Evolutionary conservation across 2,329 filamentous ascomycete species (phyloP).

Genomic region (Xylariomycetidae sp.): DNA sequence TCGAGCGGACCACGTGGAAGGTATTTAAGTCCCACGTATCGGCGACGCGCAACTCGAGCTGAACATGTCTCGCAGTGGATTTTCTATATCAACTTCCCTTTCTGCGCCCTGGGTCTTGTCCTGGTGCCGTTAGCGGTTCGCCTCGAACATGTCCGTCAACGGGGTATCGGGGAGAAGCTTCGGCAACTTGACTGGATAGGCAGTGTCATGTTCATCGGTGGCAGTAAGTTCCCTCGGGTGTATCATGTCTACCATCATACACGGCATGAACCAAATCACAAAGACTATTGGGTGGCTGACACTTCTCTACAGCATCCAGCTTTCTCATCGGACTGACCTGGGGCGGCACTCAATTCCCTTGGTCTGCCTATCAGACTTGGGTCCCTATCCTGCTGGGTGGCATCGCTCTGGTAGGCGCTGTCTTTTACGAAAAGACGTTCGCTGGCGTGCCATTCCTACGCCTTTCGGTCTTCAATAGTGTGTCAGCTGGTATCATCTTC

Average conservation of each 20-base stretch:
- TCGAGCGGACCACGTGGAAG: slow-evolving; percentile 7
- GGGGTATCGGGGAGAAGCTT: slow-evolving; percentile 3
- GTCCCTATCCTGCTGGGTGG: slow-evolving; percentile 13
- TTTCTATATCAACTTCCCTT: slow-evolving; percentile 17
- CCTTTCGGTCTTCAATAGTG: slow-evolving; percentile 6
- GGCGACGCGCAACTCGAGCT: not conserved
- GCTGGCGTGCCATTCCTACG: slow-evolving; percentile 6
- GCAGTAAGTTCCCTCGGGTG: too few relatives aligned
- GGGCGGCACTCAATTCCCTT: slow-evolving; percentile 30
- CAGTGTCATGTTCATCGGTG: slow-evolving; percentile 42
- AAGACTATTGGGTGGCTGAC: too few relatives aligned
- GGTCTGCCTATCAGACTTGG: slow-evolving; percentile 34
- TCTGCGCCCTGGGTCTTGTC: slow-evolving; percentile 14
- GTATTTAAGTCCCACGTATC: not conserved
- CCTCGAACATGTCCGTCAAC: slow-evolving; percentile 3
- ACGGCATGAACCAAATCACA: too few relatives aligned
- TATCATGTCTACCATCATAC: too few relatives aligned
- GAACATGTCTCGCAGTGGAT: slow-evolving; percentile 8
- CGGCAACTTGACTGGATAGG: slow-evolving; percentile 42
- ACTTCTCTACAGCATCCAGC: too few relatives aligned
- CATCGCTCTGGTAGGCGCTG: slow-evolving; percentile 11
- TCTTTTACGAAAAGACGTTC: slow-evolving; percentile 17
- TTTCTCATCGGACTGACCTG: slow-evolving; percentile 46
- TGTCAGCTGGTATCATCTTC: slow-evolving; percentile 4
- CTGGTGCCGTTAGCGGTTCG: slow-evolving; percentile 13